Conservation (phyloP, 805 yeast genomes). For the Candida takata region DNA sequence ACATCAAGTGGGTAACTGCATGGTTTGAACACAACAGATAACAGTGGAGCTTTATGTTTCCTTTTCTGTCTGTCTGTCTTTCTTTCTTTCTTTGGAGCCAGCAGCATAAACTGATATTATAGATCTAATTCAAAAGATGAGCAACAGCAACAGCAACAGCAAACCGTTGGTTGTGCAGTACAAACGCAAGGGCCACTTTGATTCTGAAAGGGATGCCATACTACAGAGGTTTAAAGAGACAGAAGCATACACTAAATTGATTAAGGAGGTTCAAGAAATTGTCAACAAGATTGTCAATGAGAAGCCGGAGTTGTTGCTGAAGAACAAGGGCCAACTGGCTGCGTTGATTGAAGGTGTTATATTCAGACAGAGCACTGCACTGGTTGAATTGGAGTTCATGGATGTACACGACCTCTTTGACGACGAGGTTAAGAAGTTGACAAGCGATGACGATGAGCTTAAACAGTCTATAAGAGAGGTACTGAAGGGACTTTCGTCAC, state of each 20-base stretch:
- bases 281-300: slow-evolving; percentile 12
- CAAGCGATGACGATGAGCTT: slow-evolving; percentile 12
- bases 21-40: too few relatives aligned
- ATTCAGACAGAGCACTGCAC: slow-evolving; percentile 5
- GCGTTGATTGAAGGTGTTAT: slow-evolving; percentile 20
- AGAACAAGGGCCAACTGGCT: slow-evolving; percentile 20
- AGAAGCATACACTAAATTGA: slow-evolving; percentile 11
- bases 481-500: too few relatives aligned
- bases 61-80: too few relatives aligned
- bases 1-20: too few relatives aligned
- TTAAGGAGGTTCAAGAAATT: slow-evolving; percentile 8
- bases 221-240: slow-evolving; percentile 14
- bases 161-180: slow-evolving; percentile 3
- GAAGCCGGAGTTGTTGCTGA: slow-evolving; percentile 19
- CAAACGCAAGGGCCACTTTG: slow-evolving; percentile 19
- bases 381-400: slow-evolving; percentile 1
- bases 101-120: too few relatives aligned
- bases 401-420: slow-evolving; percentile 14
- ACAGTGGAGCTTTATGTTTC: too few relatives aligned
- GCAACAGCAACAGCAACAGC: too few relatives aligned
- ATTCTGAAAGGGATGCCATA: slow-evolving; percentile 12
- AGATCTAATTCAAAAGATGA: too few relatives aligned
- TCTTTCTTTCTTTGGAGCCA: too few relatives aligned
- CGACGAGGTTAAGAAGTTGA: slow-evolving; percentile 13
- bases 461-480: slow-evolving; percentile 5